Evolutionary conservation across 257 asterid genomes (phyloP).

Genomic region (Orobanche coerulescens): DNA sequence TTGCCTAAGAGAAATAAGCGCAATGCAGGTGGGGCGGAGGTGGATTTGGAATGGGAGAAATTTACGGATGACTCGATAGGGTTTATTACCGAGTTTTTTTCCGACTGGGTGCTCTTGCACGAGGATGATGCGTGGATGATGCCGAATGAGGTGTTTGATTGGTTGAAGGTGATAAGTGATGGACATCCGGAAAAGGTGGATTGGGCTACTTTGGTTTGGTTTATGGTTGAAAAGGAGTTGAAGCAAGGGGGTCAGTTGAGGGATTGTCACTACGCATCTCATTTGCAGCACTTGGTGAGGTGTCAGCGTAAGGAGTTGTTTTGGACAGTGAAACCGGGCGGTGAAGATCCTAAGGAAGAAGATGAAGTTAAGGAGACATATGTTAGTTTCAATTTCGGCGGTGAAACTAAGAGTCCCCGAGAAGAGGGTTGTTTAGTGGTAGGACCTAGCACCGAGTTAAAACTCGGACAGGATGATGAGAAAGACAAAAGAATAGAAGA

Average conservation of each 20-base stretch:
- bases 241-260: slow-evolving; percentile 47
- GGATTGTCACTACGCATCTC: slow-evolving; percentile 77
- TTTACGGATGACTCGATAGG: slow-evolving; percentile 44
- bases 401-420: neutral
- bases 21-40: slow-evolving; percentile 32
- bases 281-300: slow-evolving; percentile 71
- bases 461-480: slow-evolving; percentile 60
- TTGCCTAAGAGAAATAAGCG: slow-evolving; percentile 57
- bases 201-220: slow-evolving; percentile 80
- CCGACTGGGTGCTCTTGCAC: slow-evolving; percentile 70
- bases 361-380: slow-evolving; percentile 4
- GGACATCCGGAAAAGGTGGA: slow-evolving; percentile 87
- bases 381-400: slow-evolving; percentile 10
- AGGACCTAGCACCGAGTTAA: slow-evolving; percentile 60
- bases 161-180: slow-evolving; percentile 52
- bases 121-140: slow-evolving; percentile 75
- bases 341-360: slow-evolving; percentile 19
- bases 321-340: slow-evolving; percentile 25
- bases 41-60: slow-evolving; percentile 41
- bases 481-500: slow-evolving; percentile 32
- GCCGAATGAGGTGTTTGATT: slow-evolving; percentile 58
- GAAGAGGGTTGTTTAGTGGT: slow-evolving; percentile 20
- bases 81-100: slow-evolving; percentile 43
- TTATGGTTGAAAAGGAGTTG: slow-evolving; percentile 89
- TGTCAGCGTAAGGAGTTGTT: slow-evolving; percentile 38